Base-by-base conservation (phyloP, 371 early-diverging fungal genomes). In the Rhizopus microsporus region DNA sequence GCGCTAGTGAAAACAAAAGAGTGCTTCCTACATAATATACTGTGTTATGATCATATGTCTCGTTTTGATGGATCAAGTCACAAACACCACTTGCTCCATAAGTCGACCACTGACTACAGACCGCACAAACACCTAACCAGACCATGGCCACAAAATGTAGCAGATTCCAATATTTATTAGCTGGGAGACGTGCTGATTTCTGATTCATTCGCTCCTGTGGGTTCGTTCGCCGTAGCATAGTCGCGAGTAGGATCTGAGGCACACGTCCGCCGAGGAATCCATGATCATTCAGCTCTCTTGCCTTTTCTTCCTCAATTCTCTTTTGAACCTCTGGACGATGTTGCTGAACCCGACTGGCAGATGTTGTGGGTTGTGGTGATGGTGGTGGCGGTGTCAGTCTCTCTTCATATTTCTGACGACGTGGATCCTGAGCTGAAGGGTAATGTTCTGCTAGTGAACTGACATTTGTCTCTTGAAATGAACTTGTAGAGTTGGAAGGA, bases 131-230 rank as follows among this genome's bases (percentile, higher is more conserved):
- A 2, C 82, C 84, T 12, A 84, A 57, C 59, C 78, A 60, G 1
- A 68, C 51, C 62, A 82, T 82, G 13, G 74, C 55, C 3, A 78
- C 57, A 61, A 84, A 74, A 59, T 84, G 84, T 31, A 81, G 30
- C 53, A 84, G 44, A 17, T 79, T 77, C 84, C 84, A 84, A 67
- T 80, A 84, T 33, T 60, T 65, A 39, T 65, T 60, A 4, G 51
- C 56, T 9, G 59, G 60, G 43, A 56, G 60, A 5, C 42, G 30
- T 3, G 59, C 40, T 47, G 47, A 4, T 8, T 30, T 49, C 15
- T 39, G 44, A 7, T 37, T 17, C 46, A 46, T 34, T 35, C 35
- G 13, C 29, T 38, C 37, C 4, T 46, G 44, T 5, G 32, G 50
- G 29, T 43, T 60, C n/a, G 40, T 55, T 65, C 30, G 38, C 7